Evolutionary conservation across 2,329 filamentous ascomycete species (phyloP).

Genomic region (Colletotrichum filicis): DNA sequence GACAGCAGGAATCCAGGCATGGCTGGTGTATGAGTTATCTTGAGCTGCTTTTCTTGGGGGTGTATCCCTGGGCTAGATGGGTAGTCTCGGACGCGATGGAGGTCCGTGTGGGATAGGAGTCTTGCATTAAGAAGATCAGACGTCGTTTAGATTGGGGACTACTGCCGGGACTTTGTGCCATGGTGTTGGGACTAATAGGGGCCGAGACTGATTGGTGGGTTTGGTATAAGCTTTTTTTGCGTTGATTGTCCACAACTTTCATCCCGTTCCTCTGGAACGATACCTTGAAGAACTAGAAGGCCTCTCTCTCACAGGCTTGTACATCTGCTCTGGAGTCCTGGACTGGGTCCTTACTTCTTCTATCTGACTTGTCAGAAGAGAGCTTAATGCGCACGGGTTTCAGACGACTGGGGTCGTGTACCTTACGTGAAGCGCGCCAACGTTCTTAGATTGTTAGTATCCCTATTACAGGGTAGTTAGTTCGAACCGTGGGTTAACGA

Average conservation of each 20-base stretch:
- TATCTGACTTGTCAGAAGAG: neutral
- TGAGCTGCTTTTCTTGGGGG: neutral
- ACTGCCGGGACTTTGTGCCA: neutral
- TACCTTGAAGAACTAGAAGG: neutral
- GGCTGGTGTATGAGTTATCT: too few relatives aligned
- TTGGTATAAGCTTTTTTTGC: neutral
- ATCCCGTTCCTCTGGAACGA: neutral
- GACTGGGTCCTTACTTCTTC: too few relatives aligned
- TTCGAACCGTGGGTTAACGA: too few relatives aligned
- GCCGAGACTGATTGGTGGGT: neutral
- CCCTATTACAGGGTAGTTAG: too few relatives aligned
- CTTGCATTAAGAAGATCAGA: slow-evolving; percentile 2
- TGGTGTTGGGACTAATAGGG: neutral
- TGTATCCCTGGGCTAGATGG: neutral
- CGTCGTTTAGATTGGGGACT: neutral
- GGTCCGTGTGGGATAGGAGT: neutral
- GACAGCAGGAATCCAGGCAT: neutral
- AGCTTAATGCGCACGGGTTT: neutral
- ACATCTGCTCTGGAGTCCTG: too few relatives aligned
- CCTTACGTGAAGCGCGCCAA: slow-evolving; percentile 22
- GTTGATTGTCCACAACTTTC: neutral
- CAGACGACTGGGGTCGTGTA: neutral
- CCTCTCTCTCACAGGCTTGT: too few relatives aligned
- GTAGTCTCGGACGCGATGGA: neutral
- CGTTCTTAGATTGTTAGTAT: too few relatives aligned